phyloP scores from a whole-genome alignment of 257 asterid species.

The Nyctanthes arbortristis region DNA sequence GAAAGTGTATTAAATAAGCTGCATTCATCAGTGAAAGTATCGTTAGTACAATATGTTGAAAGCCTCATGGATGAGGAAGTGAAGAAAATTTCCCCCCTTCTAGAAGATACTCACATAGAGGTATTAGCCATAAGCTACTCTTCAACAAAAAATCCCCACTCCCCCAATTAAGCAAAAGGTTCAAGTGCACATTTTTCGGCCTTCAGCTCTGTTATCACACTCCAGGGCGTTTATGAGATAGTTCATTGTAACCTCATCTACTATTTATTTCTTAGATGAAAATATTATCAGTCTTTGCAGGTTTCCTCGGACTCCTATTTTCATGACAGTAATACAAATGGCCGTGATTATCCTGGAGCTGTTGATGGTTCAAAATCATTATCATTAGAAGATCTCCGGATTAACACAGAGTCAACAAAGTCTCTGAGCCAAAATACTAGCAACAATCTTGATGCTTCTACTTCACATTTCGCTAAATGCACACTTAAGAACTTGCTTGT shows the following conservation, averaged over 20 bases:
- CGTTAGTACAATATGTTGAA: conserved; percentile 46
- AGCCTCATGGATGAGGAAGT: conserved; percentile 67
- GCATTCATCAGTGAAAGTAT: conserved; percentile 60
- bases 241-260: conserved; percentile 7
- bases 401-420: conserved; percentile 30
- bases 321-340: conserved; percentile 33
- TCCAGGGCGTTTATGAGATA: neutral
- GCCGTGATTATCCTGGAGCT: conserved; percentile 31
- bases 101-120: conserved; percentile 39
- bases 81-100: conserved; percentile 40
- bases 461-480: conserved; percentile 37
- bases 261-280: conserved; percentile 6
- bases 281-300: conserved; percentile 45
- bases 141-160: conserved; percentile 7
- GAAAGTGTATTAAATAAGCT: conserved; percentile 64
- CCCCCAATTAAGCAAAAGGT: neutral
- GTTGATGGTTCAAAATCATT: conserved; percentile 31
- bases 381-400: conserved; percentile 33
- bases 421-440: conserved; percentile 24
- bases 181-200: conserved; percentile 7
- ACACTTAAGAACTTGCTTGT: conserved; percentile 60
- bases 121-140: conserved; percentile 33
- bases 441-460: conserved; percentile 29
- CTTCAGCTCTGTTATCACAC: neutral
- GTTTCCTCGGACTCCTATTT: conserved; percentile 32